These are phyloP conservation scores for Elymus sibiricus DNA, from an alignment of 176 grass and related monocot species.

Conservation along the genomic window DNA sequence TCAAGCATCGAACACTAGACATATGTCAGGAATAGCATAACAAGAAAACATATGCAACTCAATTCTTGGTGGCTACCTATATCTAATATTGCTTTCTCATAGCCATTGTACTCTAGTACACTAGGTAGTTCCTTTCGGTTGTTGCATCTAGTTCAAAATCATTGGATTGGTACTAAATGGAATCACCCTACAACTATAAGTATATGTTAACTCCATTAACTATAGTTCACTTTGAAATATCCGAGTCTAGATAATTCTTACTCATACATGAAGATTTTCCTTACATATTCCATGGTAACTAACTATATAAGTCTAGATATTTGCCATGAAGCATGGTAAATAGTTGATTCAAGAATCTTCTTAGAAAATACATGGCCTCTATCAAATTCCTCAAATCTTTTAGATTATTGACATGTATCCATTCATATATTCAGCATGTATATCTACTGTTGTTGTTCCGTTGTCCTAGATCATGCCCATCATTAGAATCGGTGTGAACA, in stretches of 20 bases:
- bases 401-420: too few relatives aligned
- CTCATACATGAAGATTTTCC: neutral
- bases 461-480: too few relatives aligned
- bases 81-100: neutral
- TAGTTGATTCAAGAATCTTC: neutral
- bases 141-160: neutral
- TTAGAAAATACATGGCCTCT: neutral
- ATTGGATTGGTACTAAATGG: neutral
- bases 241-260: neutral
- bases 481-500: too few relatives aligned
- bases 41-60: neutral
- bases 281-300: neutral
- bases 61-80: neutral
- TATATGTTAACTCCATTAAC: too few relatives aligned
- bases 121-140: neutral
- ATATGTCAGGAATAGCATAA: neutral
- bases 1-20: neutral
- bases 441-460: too few relatives aligned
- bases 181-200: neutral
- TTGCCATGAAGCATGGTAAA: neutral
- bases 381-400: neutral
- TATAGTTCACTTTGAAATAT: too few relatives aligned
- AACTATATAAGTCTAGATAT: neutral
- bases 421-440: too few relatives aligned
- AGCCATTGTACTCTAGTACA: neutral